These are phyloP conservation scores for Piper betle DNA, from an alignment of 164 flowering plant species.

Conservation along the genomic window DNA sequence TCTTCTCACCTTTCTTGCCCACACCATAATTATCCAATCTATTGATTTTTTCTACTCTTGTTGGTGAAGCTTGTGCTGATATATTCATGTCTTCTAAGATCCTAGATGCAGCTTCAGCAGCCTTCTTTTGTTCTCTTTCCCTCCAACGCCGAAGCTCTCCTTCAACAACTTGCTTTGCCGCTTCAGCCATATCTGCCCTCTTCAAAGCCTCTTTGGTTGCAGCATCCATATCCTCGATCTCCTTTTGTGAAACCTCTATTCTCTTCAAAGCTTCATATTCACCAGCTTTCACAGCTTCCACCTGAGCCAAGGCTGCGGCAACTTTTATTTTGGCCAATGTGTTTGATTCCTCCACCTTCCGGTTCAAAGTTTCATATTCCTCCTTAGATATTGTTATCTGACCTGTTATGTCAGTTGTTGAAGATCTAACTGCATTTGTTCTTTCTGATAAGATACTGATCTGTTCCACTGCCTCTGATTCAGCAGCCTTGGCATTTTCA, in stretches of 20 bases:
- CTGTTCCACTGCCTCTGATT: slow-evolving; percentile 48
- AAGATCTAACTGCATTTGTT: slow-evolving; percentile 54
- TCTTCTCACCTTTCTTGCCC: slow-evolving; percentile 36
- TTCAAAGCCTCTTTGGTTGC: slow-evolving; percentile 56
- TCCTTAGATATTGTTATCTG: slow-evolving; percentile 63
- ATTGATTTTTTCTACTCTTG: slow-evolving; percentile 20
- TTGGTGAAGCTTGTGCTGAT: slow-evolving; percentile 31
- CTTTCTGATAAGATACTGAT: slow-evolving; percentile 51
- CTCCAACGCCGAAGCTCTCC: slow-evolving; percentile 72
- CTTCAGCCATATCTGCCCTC: slow-evolving; percentile 82
- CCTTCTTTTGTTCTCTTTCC: slow-evolving; percentile 72
- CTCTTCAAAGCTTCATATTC: slow-evolving; percentile 65
- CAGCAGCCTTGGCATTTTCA: slow-evolving; percentile 83
- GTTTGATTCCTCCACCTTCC: slow-evolving; percentile 68
- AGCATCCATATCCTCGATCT: slow-evolving; percentile 55
- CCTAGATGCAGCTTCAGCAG: slow-evolving; percentile 60
- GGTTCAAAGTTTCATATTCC: slow-evolving; percentile 58
- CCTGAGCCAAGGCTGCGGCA: slow-evolving; percentile 83
- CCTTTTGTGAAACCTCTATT: slow-evolving; percentile 55
- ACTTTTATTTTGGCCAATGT: slow-evolving; percentile 73
- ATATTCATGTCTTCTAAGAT: slow-evolving; percentile 39
- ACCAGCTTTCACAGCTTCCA: slow-evolving; percentile 81
- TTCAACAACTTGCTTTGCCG: slow-evolving; percentile 69
- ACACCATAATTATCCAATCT: slow-evolving; percentile 16
- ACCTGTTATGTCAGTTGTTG: slow-evolving; percentile 56